These are phyloP conservation scores for Neoboletus magnificus DNA, from an alignment of 768 basidiomycete genomes.

Conservation along the genomic window DNA sequence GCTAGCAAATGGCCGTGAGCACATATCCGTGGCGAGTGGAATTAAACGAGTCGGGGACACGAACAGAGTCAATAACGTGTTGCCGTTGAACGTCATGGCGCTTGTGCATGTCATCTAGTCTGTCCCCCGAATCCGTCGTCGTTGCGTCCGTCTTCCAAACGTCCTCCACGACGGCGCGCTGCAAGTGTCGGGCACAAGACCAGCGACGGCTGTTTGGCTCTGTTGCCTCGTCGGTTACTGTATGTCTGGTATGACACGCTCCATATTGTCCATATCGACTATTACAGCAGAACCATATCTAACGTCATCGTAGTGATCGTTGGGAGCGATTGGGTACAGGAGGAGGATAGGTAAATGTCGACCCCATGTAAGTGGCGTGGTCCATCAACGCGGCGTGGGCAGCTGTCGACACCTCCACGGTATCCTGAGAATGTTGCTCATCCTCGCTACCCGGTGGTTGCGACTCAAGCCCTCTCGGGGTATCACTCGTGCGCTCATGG, in stretches of 20 bases:
- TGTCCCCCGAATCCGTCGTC: slow-evolving; percentile 14
- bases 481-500: not conserved
- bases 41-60: slow-evolving; percentile 23
- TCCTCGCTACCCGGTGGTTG: slow-evolving; percentile 14
- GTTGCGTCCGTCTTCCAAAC: slow-evolving; percentile 4
- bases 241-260: not conserved
- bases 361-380: slow-evolving; percentile 25
- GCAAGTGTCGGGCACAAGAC: slow-evolving; percentile 1
- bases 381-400: slow-evolving; percentile 31
- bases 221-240: slow-evolving; percentile 17
- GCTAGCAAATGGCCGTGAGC: slow-evolving; percentile 37
- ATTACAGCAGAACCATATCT: not conserved
- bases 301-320: slow-evolving; percentile 5
- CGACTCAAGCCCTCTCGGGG: not conserved
- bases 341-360: slow-evolving; percentile 14
- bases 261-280: not conserved
- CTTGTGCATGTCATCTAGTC: slow-evolving; percentile 52
- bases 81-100: slow-evolving; percentile 64
- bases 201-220: slow-evolving; percentile 24
- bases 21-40: slow-evolving; percentile 2
- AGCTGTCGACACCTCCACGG: slow-evolving; percentile 24
- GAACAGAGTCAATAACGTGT: slow-evolving; percentile 66
- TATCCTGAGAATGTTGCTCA: slow-evolving; percentile 13
- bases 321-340: slow-evolving; percentile 3
- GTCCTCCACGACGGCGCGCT: slow-evolving; percentile 1